These are phyloP conservation scores for Fusarium torreyae DNA, from an alignment of 2,329 filamentous ascomycete genomes.

Conservation along the genomic window DNA sequence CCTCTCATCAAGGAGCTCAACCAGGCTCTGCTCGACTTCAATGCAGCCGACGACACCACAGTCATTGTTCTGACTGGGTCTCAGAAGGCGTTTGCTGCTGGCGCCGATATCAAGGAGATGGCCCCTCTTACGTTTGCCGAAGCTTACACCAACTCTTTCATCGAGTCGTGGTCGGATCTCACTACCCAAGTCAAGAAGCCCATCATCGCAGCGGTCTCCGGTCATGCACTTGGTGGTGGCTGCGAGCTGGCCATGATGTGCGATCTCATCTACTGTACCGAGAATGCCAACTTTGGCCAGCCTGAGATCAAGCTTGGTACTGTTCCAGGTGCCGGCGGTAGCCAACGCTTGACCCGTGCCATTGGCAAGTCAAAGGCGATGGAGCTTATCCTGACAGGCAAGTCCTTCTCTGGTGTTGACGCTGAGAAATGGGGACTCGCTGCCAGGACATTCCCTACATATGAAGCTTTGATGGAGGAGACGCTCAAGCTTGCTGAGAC, in stretches of 20 bases:
- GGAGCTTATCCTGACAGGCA: conserved; percentile 91
- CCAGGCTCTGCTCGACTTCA: conserved; percentile 79
- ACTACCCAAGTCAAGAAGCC: conserved; percentile 91
- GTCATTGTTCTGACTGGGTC: conserved; percentile 91
- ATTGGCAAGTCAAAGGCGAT: conserved; percentile 89
- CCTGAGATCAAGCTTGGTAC: conserved; percentile 96
- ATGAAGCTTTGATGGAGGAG: conserved; percentile 86
- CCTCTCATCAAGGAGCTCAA: conserved; percentile 94
- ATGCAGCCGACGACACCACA: conserved; percentile 77
- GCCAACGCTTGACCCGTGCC: conserved; percentile 87
- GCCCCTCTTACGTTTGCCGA: conserved; percentile 88
- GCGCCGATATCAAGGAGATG: conserved; percentile 99
- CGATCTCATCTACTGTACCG: conserved; percentile 92
- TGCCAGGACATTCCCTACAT: conserved; percentile 82
- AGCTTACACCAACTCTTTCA: conserved; percentile 92
- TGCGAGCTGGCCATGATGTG: conserved; percentile 99
- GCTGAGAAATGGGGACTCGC: conserved; percentile 94
- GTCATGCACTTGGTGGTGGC: conserved; percentile 93
- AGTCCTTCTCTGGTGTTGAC: conserved; percentile 85
- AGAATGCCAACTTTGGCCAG: conserved; percentile 91
- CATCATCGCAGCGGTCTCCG: conserved; percentile 93
- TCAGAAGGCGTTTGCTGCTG: conserved; percentile 91
- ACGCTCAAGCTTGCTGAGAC: conserved; percentile 87
- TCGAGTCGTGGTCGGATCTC: conserved; percentile 92
- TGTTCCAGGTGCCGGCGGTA: conserved; percentile 92